phyloP scores from a whole-genome alignment of 164 flowering plant genomes.

The Annona cherimola region DNA sequence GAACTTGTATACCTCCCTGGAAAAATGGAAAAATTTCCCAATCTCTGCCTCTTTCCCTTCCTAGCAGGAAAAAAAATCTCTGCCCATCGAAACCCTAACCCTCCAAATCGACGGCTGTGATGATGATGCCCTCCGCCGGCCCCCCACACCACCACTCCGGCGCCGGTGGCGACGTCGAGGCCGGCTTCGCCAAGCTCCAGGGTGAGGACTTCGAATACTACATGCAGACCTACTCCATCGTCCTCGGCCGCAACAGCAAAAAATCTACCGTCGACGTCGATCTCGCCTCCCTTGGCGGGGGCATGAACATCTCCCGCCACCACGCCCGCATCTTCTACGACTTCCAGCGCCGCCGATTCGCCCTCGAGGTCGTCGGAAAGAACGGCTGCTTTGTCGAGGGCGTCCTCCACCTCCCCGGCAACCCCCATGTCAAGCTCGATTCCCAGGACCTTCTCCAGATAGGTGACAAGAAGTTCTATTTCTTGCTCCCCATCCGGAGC shows the following conservation, averaged over 20 bases:
- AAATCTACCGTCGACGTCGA: conserved; percentile 92
- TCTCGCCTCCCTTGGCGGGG: conserved; percentile 85
- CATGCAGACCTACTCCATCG: conserved; percentile 96
- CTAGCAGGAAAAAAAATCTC: neutral
- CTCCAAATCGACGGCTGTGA: neutral
- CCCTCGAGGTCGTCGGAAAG: conserved; percentile 87
- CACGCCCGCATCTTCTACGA: conserved; percentile 99
- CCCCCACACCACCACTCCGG: conserved; percentile 79
- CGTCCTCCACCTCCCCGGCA: conserved; percentile 87
- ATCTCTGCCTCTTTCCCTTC: neutral
- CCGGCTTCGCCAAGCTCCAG: conserved; percentile 96
- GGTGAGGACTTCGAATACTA: conserved; percentile 99
- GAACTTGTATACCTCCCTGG: neutral
- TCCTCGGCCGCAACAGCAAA: conserved; percentile 85
- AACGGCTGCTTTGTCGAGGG: conserved; percentile 94
- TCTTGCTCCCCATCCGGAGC: conserved; percentile 66
- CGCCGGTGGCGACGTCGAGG: conserved; percentile 68
- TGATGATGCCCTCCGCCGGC: conserved; percentile 10
- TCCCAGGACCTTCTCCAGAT: conserved; percentile 93
- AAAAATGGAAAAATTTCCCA: neutral
- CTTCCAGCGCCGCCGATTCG: conserved; percentile 87
- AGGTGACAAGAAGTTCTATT: conserved; percentile 95
- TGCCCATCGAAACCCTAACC: neutral
- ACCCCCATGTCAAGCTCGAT: conserved; percentile 79
- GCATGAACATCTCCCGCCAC: conserved; percentile 98